Evolutionary conservation across 169 alveolate species (phyloP).

Genomic region (Plasmodium adleri): DNA sequence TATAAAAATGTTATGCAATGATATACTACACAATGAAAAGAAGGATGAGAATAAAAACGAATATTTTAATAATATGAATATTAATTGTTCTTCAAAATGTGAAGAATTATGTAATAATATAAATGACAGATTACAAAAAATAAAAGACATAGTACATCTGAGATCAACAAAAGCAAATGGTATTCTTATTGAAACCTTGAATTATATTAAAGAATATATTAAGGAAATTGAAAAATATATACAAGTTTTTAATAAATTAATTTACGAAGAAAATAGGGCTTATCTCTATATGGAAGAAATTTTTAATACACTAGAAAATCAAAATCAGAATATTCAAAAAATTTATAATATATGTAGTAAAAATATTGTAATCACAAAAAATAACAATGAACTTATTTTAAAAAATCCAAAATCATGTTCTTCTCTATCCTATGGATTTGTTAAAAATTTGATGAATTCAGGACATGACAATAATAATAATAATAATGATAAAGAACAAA

Average conservation of each 20-base stretch:
- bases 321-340: constrained; percentile 66
- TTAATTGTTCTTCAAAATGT: constrained; percentile 66
- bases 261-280: constrained; percentile 65
- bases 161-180: constrained; percentile 72
- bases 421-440: constrained; percentile 46
- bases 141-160: constrained; percentile 63
- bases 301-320: constrained; percentile 21
- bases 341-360: constrained; percentile 65
- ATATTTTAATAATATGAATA: constrained; percentile 16
- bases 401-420: constrained; percentile 62
- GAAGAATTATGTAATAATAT: constrained; percentile 74
- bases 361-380: constrained; percentile 74
- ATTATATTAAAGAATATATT: constrained; percentile 57
- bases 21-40: constrained; percentile 9
- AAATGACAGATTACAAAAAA: constrained; percentile 66
- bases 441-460: constrained; percentile 33
- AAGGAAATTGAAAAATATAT: constrained; percentile 75
- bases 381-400: constrained; percentile 65
- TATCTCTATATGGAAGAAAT: constrained; percentile 44
- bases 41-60: constrained; percentile 6
- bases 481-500: constrained; percentile 1
- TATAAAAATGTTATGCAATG: constrained; percentile 54
- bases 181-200: constrained; percentile 61
- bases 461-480: constrained; percentile 27
- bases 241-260: constrained; percentile 46